Percentiles rank a stretch among this genome's conserved stretches.
Conservation (phyloP, 2,329 filamentous ascomycete genomes). For the Zalaria sp. region DNA sequence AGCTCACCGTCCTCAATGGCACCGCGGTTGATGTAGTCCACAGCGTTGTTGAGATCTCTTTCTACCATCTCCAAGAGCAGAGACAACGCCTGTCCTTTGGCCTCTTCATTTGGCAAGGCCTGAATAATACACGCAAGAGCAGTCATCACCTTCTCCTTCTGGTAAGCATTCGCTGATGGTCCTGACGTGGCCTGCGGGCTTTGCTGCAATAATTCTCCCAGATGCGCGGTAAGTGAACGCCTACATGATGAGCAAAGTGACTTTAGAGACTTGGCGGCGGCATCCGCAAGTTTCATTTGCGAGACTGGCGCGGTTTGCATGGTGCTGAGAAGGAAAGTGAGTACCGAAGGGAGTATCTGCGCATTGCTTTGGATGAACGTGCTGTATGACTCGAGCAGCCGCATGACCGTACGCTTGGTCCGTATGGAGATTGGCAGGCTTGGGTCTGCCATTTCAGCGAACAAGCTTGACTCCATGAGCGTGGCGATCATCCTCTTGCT, state of each 20-base stretch:
- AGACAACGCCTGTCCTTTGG: constrained; percentile 40
- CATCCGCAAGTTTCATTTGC: constrained; percentile 41
- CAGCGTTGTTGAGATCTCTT: constrained; percentile 39
- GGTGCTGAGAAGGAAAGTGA: constrained; percentile 62
- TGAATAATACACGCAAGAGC: constrained; percentile 66
- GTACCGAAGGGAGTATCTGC: constrained; percentile 50
- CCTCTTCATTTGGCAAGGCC: constrained; percentile 45
- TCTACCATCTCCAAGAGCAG: constrained; percentile 49
- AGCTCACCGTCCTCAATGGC: constrained; percentile 27
- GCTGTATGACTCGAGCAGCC: constrained; percentile 57
- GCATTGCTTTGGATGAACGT: constrained; percentile 63
- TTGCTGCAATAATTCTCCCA: constrained; percentile 54
- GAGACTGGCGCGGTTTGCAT: constrained; percentile 36
- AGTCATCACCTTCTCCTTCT: constrained; percentile 59
- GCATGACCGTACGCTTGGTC: constrained; percentile 53
- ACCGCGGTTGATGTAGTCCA: constrained; percentile 15
- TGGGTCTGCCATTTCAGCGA: constrained; percentile 33
- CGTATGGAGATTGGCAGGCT: constrained; percentile 41
- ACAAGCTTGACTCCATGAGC: constrained; percentile 50
- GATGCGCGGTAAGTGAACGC: constrained; percentile 50
- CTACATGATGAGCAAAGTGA: constrained; percentile 65
- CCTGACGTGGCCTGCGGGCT: constrained; percentile 51
- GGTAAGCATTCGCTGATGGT: constrained; percentile 49
- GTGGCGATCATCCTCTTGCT: constrained; percentile 45
- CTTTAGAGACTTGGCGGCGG: constrained; percentile 60